Percentiles rank a stretch among this genome's conserved stretches.
Conservation (phyloP, 1,284 basidiomycete genomes). For the Sutorius eximius region DNA sequence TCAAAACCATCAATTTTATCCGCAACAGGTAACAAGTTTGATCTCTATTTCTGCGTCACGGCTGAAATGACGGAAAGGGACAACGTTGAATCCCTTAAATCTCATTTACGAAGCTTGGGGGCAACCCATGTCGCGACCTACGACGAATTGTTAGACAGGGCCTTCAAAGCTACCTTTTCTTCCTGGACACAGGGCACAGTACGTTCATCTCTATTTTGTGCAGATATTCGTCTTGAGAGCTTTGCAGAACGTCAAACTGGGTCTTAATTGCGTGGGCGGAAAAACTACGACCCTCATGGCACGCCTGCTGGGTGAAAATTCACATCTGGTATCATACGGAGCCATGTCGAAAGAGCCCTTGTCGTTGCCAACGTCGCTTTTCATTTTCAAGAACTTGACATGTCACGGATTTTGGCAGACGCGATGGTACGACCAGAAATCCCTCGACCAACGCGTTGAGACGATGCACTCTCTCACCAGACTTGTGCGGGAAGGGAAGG, state of each 20-base stretch:
- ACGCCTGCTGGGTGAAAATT: conserved; percentile 60
- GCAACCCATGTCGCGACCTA: conserved; percentile 76
- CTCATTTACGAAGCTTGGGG: conserved; percentile 57
- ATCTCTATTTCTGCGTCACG: not conserved
- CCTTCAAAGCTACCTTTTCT: conserved; percentile 50
- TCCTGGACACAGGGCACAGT: conserved; percentile 63
- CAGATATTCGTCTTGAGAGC: not conserved
- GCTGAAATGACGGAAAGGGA: conserved; percentile 40
- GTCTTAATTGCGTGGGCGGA: conserved; percentile 80
- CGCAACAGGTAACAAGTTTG: conserved; percentile 54
- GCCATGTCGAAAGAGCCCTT: conserved; percentile 86
- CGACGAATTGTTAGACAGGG: conserved; percentile 61
- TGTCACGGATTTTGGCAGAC: conserved; percentile 77
- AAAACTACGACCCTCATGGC: conserved; percentile 67
- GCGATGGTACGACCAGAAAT: conserved; percentile 62
- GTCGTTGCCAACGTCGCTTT: conserved; percentile 71
- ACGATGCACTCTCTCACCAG: conserved; percentile 54
- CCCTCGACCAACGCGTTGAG: conserved; percentile 39
- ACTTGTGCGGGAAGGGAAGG: conserved; percentile 57
- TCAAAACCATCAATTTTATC: conserved; percentile 79
- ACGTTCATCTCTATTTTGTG: not conserved
- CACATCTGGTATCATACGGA: conserved; percentile 81
- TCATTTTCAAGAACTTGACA: conserved; percentile 80
- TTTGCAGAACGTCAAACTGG: conserved; percentile 57
- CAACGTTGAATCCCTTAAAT: conserved; percentile 50